Evolutionary conservation across 208 protist species (phyloP), one percentile per base, ranked within the genome.

Genomic region (Leishmania tarentolae): DNA sequence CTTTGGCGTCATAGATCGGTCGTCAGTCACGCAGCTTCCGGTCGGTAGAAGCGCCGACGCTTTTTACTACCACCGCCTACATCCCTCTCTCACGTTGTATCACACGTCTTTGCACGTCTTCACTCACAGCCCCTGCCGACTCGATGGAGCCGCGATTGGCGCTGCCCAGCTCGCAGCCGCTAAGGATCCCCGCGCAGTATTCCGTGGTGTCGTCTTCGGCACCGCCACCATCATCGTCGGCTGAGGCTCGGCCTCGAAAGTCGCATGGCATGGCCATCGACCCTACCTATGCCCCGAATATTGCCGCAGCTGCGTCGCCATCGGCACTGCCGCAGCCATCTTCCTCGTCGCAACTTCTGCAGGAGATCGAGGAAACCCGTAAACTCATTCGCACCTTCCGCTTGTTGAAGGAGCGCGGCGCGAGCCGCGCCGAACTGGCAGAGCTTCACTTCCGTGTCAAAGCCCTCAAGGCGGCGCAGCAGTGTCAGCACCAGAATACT

Each of bases 401-500:
- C 15, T 71, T 56, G 6, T 52, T 92, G 31, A 92, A 92, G 53
- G 85, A 89, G 47, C 65, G 83, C 13, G 88, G 88, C 37, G 88
- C 82, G 31, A 84, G 82, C 59, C 78, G 79, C 17, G 82, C 74
- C 0, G 79, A 76, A 65, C 82, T 86, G 35, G 76, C 82, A n/a
- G 79, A 78, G 44, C 75, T 90, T 15, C 81, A 78, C 68, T 28
- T 37, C 24, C 81, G 76, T 13, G 85, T 91, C 28, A 69, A 70
- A n/a, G 72, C 75, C 42, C 78, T 91, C 28, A 87, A 81, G 63
- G 69, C 8, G 40, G 76, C 42, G 17, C 76, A 79, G 28, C 79
- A 65, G 65, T 53, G 47, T 21, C 72, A 37, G 37, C 21, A 61
- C 13, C 21, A 13, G 2, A 57, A 77, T 65, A 28, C 56, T 37